Base-by-base conservation (phyloP, 208 protist species). In the Wallacemonas sp. region DNA sequence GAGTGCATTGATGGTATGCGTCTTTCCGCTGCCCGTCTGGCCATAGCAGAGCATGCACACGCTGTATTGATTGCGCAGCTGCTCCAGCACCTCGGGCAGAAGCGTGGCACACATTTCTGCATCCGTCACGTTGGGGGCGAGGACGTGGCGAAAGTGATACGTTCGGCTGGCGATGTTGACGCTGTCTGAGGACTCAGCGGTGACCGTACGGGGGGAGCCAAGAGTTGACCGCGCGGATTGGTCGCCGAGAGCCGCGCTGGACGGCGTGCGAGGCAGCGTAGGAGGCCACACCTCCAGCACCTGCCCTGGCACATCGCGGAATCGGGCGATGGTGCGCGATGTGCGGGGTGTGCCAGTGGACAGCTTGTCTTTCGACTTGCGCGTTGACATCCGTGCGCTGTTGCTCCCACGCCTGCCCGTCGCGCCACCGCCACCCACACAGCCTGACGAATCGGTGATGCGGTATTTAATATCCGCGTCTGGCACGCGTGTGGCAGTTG, bases 1-100 rank as follows among this genome's bases (percentile, higher is more conserved):
- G 28, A 94, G 70, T 8, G 66, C 70, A 65, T 86, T 79, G 60
- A 83, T 77, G 28, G 73, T 89, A 58, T 79, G 73, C n/a, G 79
- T 84, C 65, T 85, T 85, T 31, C 82, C 82, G 67, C 75, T 85
- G 45, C 75, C 79, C 21, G 72, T 79, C 66, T 82, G 79, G 24
- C 82, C 82, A 66, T 83, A 80, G 60, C 84, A 90, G 33, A 94
- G 53, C 22, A 94, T 66, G 73, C 80, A 88, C 1, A 73, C 75
- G 71, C 82, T 85, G 69, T 68, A 86, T 22, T 79, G 80, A 22
- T 59, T 58, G 39, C 51, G 59, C 41, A 93, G 24, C 71, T 88
- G 81, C 53, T 86, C 77, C 34, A 88, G 55, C 47, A 95, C 67
- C 58, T 62, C 55, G 11, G 89, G 82, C 53, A 90, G 53, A 2